Evolutionary conservation across 106 monocot genomes (phyloP).

Genomic region (Narthecium ossifragum): DNA sequence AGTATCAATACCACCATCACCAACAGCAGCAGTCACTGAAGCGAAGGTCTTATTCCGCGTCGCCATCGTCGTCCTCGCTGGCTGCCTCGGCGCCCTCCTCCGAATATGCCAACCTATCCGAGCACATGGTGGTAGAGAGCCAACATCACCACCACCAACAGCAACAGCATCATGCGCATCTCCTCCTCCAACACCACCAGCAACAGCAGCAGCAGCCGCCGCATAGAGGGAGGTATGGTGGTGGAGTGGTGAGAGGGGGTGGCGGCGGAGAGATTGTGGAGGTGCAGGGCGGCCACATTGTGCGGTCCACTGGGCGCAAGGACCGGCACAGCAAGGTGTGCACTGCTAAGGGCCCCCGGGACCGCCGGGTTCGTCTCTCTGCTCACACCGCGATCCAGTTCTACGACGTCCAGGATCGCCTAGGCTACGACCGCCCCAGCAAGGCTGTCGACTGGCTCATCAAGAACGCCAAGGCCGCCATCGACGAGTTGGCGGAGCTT

Average conservation of each 20-base stretch:
- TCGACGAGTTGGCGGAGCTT: slow-evolving; percentile 73
- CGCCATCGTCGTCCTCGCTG: slow-evolving; percentile 5
- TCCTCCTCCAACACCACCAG: slow-evolving; percentile 4
- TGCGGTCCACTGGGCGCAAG: slow-evolving; percentile 82
- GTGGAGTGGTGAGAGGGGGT: slow-evolving; percentile 4
- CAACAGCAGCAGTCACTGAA: too few species aligned
- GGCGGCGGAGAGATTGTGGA: slow-evolving; percentile 61
- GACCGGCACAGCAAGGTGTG: slow-evolving; percentile 98
- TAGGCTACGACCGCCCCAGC: slow-evolving; percentile 92
- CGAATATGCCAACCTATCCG: slow-evolving; percentile 45
- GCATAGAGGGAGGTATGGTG: slow-evolving; percentile 2
- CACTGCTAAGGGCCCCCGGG: slow-evolving; percentile 84
- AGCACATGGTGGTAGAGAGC: slow-evolving; percentile 30
- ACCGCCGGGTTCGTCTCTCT: slow-evolving; percentile 83
- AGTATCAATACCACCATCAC: too few species aligned
- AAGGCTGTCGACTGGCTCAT: slow-evolving; percentile 98
- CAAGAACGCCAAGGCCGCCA: slow-evolving; percentile 75
- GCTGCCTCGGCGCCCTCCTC: slow-evolving; percentile 23
- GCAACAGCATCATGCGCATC: too few species aligned
- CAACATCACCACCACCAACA: slow-evolving; percentile 8
- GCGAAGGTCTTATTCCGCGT: slow-evolving; percentile 13
- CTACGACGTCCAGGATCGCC: slow-evolving; percentile 96
- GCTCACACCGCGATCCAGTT: slow-evolving; percentile 96
- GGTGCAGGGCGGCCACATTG: slow-evolving; percentile 86
- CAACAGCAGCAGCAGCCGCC: slow-evolving; percentile 6